Evolutionary conservation across 2,329 filamentous ascomycete species (phyloP).

Genomic region (Didymellaceae sp.): DNA sequence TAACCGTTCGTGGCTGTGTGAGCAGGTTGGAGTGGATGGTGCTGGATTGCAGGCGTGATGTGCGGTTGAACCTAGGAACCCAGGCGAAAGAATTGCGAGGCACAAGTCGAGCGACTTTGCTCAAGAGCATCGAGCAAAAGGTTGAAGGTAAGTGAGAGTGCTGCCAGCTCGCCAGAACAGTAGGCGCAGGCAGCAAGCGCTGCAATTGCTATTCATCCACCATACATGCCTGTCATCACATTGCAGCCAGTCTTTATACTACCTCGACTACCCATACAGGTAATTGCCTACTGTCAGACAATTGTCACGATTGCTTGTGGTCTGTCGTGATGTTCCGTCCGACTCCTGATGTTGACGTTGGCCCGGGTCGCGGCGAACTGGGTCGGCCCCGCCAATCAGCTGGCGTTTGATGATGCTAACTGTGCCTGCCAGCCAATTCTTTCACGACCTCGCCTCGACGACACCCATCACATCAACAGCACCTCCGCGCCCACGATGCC

Average conservation of each 20-base stretch:
- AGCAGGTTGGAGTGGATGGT: not conserved
- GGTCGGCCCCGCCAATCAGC: constrained; percentile 11
- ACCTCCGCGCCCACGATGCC: constrained; percentile 54
- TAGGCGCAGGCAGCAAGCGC: not conserved
- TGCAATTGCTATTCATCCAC: not conserved
- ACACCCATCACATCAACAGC: constrained; percentile 29
- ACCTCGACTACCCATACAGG: no score
- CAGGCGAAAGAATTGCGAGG: not conserved
- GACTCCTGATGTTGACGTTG: constrained; percentile 4
- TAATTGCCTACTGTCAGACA: no score
- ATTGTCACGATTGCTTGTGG: no score
- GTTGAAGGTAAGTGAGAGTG: not conserved
- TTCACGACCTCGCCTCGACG: constrained; percentile 31
- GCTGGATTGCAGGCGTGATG: not conserved
- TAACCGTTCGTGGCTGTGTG: not conserved
- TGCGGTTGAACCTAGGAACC: not conserved
- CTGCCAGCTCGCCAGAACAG: not conserved
- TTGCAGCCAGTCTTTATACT: no score
- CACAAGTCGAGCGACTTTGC: not conserved
- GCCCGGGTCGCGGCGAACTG: constrained; percentile 8
- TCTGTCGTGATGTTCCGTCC: not conserved
- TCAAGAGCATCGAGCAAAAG: not conserved
- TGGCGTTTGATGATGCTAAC: not conserved
- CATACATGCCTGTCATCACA: not conserved
- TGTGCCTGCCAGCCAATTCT: constrained; percentile 27